These are phyloP conservation scores for Yamadazyma atmosphaerica DNA, from an alignment of 1,139 yeast species.

Conservation along the genomic window DNA sequence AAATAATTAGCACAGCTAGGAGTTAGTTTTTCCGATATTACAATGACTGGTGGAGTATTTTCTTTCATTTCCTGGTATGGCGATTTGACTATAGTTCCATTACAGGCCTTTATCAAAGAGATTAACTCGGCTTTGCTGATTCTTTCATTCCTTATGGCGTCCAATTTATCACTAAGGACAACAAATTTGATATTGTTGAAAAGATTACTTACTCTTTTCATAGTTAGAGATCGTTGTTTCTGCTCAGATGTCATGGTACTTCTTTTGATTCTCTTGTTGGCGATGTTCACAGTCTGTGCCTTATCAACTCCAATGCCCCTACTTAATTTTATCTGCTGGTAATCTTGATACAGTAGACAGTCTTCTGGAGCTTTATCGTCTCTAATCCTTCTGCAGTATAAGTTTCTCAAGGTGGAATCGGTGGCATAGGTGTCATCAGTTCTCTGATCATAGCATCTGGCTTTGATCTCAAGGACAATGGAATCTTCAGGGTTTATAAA, in stretches of 20 bases:
- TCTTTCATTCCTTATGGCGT: slow-evolving; percentile 24
- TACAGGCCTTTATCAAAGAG: slow-evolving; percentile 43
- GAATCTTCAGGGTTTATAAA: slow-evolving; percentile 85
- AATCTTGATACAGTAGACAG: slow-evolving; percentile 60
- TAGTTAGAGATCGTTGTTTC: slow-evolving; percentile 3
- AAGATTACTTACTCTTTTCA: slow-evolving; percentile 14
- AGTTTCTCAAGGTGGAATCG: slow-evolving; percentile 72
- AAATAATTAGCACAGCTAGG: slow-evolving; percentile 45
- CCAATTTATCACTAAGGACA: slow-evolving; percentile 44
- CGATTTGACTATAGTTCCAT: slow-evolving; percentile 41
- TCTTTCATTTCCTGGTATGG: slow-evolving; percentile 18
- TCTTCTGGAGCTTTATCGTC: slow-evolving; percentile 63
- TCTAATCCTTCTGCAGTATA: slow-evolving; percentile 68
- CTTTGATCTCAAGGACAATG: slow-evolving; percentile 81
- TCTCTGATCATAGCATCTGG: slow-evolving; percentile 64
- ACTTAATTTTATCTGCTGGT: slow-evolving; percentile 34
- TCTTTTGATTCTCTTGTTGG: slow-evolving; percentile 13
- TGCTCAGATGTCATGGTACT: slow-evolving; percentile 8
- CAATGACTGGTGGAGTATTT: slow-evolving; percentile 20
- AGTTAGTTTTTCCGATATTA: slow-evolving; percentile 52
- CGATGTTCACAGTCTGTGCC: slow-evolving; percentile 29
- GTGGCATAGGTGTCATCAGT: slow-evolving; percentile 54
- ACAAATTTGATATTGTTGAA: slow-evolving; percentile 30
- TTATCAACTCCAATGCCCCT: slow-evolving; percentile 25
- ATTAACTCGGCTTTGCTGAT: slow-evolving; percentile 35